Base-by-base conservation (phyloP, 1,284 basidiomycete genomes). In the Ganoderma leucocontextum region DNA sequence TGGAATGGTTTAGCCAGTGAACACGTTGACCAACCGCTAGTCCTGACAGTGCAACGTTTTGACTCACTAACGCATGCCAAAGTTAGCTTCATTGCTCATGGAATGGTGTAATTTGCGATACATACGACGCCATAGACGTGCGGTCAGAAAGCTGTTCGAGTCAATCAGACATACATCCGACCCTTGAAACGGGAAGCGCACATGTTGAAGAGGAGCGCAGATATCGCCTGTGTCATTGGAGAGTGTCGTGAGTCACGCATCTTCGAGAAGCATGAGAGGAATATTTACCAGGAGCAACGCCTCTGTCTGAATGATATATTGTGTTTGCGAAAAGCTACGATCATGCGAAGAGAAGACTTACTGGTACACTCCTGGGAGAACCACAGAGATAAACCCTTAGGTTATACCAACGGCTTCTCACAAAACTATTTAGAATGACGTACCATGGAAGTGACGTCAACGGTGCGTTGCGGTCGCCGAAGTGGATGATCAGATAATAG, bases 391-490 rank as follows among this genome's bases (percentile, higher is more conserved):
- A 7, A 17, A 47, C 0, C 2, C 19, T 47, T 47, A 13, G 13
- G 15, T 53, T 29, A 53, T 33, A 0, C 4, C 25, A 17, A 15
- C 15, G 7, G 29, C 29, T 29, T 33, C 52, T 25, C 52, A n/a
- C 52, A 10, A 22, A n/a, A n/a, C n/a, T n/a, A n/a, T n/a, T n/a
- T 29, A 53, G n/a, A 53, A 33, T 33, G 10, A 53, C 52, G 25
- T 33, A 63, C 62, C 62, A 63, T 29, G 62, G 62, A 33, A 63
- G 49, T 9, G 38, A 41, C 52, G 62, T 57, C 22, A 33, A 17
- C 8, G 53, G 49, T 5, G 12, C 62, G 9, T 22, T 44, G 4
- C 6, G 8, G 25, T 63, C 62, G 22, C 62, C 62, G 29, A 63
- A 63, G 39, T 63, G 39, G 35, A 17, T 33, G 38, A 63, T 42